Conservation (phyloP, 1,284 basidiomycete genomes). For the Microbotryum scabiosae region DNA sequence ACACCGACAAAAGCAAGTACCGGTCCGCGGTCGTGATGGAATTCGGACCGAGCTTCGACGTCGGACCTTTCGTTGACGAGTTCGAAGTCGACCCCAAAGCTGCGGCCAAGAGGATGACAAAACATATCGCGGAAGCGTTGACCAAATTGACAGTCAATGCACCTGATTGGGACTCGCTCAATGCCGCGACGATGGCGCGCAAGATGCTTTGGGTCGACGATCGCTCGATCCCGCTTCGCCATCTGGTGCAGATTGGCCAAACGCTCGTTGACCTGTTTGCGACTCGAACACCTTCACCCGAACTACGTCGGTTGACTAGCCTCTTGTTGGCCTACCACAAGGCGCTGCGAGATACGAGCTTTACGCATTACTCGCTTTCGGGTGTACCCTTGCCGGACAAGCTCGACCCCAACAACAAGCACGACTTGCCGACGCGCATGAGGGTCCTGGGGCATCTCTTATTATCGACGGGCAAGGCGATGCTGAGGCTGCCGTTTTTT, state of each 20-base stretch:
- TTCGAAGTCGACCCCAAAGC: constrained; percentile 63
- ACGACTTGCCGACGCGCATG: constrained; percentile 69
- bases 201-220: constrained; percentile 80
- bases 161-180: constrained; percentile 83
- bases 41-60: constrained; percentile 69
- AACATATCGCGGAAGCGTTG: constrained; percentile 60
- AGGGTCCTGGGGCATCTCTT: constrained; percentile 67
- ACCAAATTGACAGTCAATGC: constrained; percentile 77
- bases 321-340: constrained; percentile 75
- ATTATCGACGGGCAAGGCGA: constrained; percentile 60
- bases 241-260: constrained; percentile 67
- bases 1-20: constrained; percentile 91
- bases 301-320: constrained; percentile 47
- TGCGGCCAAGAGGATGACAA: constrained; percentile 81
- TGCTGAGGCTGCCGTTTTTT: constrained; percentile 76
- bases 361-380: constrained; percentile 72
- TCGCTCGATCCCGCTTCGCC: constrained; percentile 60
- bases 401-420: constrained; percentile 60
- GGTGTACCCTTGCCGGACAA: constrained; percentile 63
- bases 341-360: constrained; percentile 67
- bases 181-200: constrained; percentile 75
- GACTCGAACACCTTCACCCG: constrained; percentile 28
- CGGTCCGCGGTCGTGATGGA: constrained; percentile 54
- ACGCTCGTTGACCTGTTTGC: constrained; percentile 47
- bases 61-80: constrained; percentile 65